Percentiles rank a stretch among this genome's conserved stretches.
Conservation (phyloP, 2,329 filamentous ascomycete genomes). For the Didymosphaeria variabile region DNA sequence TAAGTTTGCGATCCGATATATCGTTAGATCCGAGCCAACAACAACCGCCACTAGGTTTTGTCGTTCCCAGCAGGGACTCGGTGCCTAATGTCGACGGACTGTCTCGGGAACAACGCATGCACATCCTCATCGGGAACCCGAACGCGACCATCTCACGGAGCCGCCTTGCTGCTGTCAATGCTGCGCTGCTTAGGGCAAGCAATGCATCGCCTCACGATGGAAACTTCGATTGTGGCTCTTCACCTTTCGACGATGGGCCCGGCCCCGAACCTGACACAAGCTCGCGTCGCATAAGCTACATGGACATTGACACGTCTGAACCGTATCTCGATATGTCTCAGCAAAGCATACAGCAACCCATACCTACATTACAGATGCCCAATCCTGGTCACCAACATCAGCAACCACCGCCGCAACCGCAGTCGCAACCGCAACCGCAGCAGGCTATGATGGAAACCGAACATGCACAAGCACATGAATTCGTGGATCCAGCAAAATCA, state of each 20-base stretch:
- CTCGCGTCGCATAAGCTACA: slow-evolving; percentile 47
- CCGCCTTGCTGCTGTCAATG: slow-evolving; percentile 42
- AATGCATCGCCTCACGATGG: slow-evolving; percentile 25
- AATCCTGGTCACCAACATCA: slow-evolving; percentile 26
- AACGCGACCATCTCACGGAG: slow-evolving; percentile 36
- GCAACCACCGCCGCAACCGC: slow-evolving; percentile 28
- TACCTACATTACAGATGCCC: slow-evolving; percentile 36
- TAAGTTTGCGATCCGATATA: slow-evolving; percentile 48
- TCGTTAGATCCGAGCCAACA: slow-evolving; percentile 38
- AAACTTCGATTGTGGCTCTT: slow-evolving; percentile 36
- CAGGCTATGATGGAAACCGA: slow-evolving; percentile 33
- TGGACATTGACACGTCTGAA: slow-evolving; percentile 46
- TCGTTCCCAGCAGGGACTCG: slow-evolving; percentile 47
- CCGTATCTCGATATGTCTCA: slow-evolving; percentile 41
- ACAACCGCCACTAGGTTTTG: slow-evolving; percentile 44
- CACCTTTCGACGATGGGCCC: slow-evolving; percentile 37
- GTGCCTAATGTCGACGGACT: slow-evolving; percentile 43
- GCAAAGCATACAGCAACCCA: slow-evolving; percentile 39
- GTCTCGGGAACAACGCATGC: slow-evolving; percentile 46
- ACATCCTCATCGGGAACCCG: slow-evolving; percentile 46
- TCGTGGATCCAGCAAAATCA: slow-evolving; percentile 40
- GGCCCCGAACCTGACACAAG: slow-evolving; percentile 34
- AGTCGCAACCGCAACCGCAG: slow-evolving; percentile 29
- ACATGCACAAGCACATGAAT: slow-evolving; percentile 27
- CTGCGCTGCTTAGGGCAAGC: slow-evolving; percentile 40